Evolutionary conservation across 257 asterid genomes (phyloP).

Genomic region (Haberlea rhodopensis): DNA sequence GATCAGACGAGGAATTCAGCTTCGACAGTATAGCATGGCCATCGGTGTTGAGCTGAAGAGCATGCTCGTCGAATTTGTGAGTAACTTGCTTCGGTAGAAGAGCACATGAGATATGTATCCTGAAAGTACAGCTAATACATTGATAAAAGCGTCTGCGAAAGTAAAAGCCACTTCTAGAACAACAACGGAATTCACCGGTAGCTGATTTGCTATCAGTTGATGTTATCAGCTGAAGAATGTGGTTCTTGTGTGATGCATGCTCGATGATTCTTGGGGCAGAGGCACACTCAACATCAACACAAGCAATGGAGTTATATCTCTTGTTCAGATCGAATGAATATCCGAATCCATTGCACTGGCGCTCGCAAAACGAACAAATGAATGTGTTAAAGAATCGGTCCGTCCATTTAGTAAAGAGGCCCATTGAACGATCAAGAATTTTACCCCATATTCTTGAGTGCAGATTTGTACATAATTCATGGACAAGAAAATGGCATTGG

Average conservation of each 20-base stretch:
- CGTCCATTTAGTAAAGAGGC: too few species aligned
- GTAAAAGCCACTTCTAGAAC: not conserved
- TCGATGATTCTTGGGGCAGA: not conserved
- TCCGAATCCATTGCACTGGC: not conserved
- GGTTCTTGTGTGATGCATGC: not conserved
- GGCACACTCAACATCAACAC: conserved; percentile 3
- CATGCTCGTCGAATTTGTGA: conserved; percentile 4
- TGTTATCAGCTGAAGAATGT: conserved; percentile 4
- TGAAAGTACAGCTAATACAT: not conserved
- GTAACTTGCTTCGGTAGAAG: not conserved
- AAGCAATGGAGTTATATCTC: too few species aligned
- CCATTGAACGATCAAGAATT: too few species aligned
- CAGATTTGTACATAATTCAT: not conserved
- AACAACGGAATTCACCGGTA: too few species aligned
- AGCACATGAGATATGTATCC: not conserved
- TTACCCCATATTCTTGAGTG: too few species aligned
- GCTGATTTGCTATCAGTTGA: too few species aligned
- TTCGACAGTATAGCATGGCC: too few species aligned
- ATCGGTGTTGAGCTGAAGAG: conserved; percentile 12
- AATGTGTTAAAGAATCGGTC: too few species aligned
- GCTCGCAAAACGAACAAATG: too few species aligned
- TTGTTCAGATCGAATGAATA: not conserved
- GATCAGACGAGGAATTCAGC: too few species aligned
- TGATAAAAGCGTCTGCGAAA: not conserved
- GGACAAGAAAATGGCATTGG: conserved; percentile 1